A percentile compares a stretch with the other conserved stretches of the same genome.
These are phyloP conservation scores for Botrytis deweyae DNA, from an alignment of 2,329 filamentous ascomycete genomes.

Conservation along the genomic window DNA sequence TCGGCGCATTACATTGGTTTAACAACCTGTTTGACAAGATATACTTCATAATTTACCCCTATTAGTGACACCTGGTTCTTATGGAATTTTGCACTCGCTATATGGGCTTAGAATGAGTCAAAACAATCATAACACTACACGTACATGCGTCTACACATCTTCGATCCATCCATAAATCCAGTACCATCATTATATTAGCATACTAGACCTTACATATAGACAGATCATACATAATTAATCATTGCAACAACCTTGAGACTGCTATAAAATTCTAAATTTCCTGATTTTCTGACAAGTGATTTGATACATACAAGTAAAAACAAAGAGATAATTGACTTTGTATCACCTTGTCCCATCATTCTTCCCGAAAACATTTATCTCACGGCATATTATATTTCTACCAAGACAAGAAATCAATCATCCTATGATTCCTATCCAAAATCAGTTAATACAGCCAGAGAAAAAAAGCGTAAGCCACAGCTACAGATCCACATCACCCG, in stretches of 20 bases:
- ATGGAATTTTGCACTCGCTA: neutral
- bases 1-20: neutral
- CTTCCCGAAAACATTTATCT: neutral
- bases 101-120: neutral
- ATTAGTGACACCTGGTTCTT: fast-evolving
- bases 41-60: neutral
- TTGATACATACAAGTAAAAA: neutral
- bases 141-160: neutral
- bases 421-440: neutral
- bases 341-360: neutral
- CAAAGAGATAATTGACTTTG: neutral
- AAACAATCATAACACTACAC: neutral
- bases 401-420: neutral
- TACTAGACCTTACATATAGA: neutral
- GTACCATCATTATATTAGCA: neutral
- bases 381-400: neutral
- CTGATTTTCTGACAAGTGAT: neutral
- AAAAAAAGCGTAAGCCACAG: neutral
- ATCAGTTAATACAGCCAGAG: neutral
- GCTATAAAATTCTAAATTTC: neutral
- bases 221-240: neutral
- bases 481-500: neutral
- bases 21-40: neutral
- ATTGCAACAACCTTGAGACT: fast-evolving
- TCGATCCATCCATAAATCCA: neutral